Evolutionary conservation across 805 yeast species (phyloP), one percentile per base, ranked within the genome.

Genomic region (Ogataea glucozyma): DNA sequence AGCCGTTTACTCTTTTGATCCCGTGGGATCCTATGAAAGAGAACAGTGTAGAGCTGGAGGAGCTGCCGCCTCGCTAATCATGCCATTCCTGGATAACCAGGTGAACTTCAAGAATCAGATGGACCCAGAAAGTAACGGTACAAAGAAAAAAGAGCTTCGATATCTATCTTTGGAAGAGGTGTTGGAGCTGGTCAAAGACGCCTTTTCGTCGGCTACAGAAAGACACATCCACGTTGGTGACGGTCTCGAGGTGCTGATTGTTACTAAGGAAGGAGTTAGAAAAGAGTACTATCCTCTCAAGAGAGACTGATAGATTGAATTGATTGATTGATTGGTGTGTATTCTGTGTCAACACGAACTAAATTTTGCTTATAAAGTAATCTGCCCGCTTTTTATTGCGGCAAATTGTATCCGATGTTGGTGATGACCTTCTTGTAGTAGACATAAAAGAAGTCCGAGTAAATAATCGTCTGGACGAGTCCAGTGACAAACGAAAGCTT

Each of bases 151-250:
- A 61, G 76, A 75, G 31, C 61, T 81, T 48, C 73, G 79, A 61
- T 87, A 76, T 58, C 73, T 93, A 60, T 65, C 74, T 30, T 73
- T 89, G 53, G 96, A 88, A 2, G 96, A 90, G 69, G 97, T 89
- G 18, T 71, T 93, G 58, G 76, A 81, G 55, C 71, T 93, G 51
- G 97, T 93, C 27, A 83, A 81, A 64, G 99, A 93, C 67, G 96
- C 99, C 5, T 93, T 93, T 62, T 75, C 88, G 17, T 88, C 97
- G 7, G 99, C 97, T 16, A 91, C 98, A 14, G 99, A 93, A 70
- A 85, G 99, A 76, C 98, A 93, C 67, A 93, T 93, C 56, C 95
- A 90, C 55, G 98, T 93, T 40, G 99, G 99, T 72, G 99, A 93
- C 71, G 95, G 93, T 5, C 75, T 93, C 50, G 96, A 93, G 66